A percentile compares a stretch with the other conserved stretches of the same genome.
Conservation (phyloP, 2,329 filamentous ascomycete species). For the Phyllosticta citriasiana region DNA sequence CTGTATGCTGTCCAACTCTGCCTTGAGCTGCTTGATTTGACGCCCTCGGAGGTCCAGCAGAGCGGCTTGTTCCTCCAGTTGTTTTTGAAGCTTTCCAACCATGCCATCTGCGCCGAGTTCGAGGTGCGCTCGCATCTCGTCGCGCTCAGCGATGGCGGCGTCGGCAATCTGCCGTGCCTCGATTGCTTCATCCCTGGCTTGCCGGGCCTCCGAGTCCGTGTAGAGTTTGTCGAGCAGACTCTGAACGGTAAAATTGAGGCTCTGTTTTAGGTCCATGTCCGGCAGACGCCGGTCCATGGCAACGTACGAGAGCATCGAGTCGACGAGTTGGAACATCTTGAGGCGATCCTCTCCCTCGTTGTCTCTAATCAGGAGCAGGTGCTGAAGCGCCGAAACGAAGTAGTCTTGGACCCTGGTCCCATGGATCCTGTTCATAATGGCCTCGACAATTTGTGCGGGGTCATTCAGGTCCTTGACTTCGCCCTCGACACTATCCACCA, state of each 20-base stretch:
- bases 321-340: slow-evolving; percentile 93
- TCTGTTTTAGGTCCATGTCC: slow-evolving; percentile 96
- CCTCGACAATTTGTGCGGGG: slow-evolving; percentile 85
- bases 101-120: slow-evolving; percentile 89
- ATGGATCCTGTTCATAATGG: slow-evolving; percentile 74
- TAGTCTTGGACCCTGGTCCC: slow-evolving; percentile 87
- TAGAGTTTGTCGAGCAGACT: slow-evolving; percentile 90
- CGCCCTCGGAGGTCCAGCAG: slow-evolving; percentile 83
- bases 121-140: slow-evolving; percentile 83
- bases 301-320: slow-evolving; percentile 98
- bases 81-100: slow-evolving; percentile 83
- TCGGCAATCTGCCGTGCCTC: slow-evolving; percentile 90
- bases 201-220: slow-evolving; percentile 88
- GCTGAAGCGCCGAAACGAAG: slow-evolving; percentile 90
- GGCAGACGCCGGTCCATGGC: slow-evolving; percentile 94
- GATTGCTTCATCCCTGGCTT: slow-evolving; percentile 81
- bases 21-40: slow-evolving; percentile 79
- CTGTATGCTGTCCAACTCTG: slow-evolving; percentile 79
- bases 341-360: slow-evolving; percentile 86
- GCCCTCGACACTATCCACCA: slow-evolving; percentile 76
- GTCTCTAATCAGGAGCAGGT: slow-evolving; percentile 83
- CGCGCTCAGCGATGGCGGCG: slow-evolving; percentile 88
- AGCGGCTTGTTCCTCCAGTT: slow-evolving; percentile 83
- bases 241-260: slow-evolving; percentile 94
- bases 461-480: slow-evolving; percentile 89